phyloP scores from a whole-genome alignment of 495 filamentous ascomycete genomes.

The Recurvomyces mirabilis region DNA sequence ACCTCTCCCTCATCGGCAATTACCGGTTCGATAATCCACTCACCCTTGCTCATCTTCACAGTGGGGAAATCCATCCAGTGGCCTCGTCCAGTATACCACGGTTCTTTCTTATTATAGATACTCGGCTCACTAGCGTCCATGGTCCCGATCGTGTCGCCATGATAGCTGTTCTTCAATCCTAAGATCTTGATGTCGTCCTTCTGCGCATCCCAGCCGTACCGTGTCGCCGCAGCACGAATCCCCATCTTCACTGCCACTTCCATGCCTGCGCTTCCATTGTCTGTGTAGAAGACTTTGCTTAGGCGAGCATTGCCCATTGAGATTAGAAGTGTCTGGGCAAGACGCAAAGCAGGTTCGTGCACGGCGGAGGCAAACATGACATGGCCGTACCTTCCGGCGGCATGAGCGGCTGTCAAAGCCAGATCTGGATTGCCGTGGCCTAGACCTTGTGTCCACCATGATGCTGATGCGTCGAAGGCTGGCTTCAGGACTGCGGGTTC shows the following conservation, averaged over 20 bases:
- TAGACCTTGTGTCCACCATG: conserved; percentile 79
- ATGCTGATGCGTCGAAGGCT: conserved; percentile 67
- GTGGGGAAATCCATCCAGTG: conserved; percentile 65
- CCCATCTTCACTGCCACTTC: conserved; percentile 78
- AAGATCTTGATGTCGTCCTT: conserved; percentile 49
- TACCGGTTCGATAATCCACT: conserved; percentile 51
- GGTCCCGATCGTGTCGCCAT: conserved; percentile 70
- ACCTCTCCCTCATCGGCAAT: conserved; percentile 33
- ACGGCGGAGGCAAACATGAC: conserved; percentile 70
- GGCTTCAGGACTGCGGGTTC: conserved; percentile 34
- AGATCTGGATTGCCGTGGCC: conserved; percentile 61
- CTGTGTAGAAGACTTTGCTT: conserved; percentile 59
- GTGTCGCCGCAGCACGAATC: conserved; percentile 46
- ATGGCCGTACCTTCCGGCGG: conserved; percentile 72
- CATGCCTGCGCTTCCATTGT: conserved; percentile 68
- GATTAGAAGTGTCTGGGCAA: conserved; percentile 50
- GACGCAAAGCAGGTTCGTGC: conserved; percentile 56
- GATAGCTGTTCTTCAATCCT: conserved; percentile 64
- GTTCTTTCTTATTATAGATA: conserved; percentile 60
- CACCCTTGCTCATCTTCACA: conserved; percentile 50
- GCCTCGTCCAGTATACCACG: conserved; percentile 66
- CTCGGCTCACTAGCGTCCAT: conserved; percentile 71
- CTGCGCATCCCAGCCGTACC: conserved; percentile 46
- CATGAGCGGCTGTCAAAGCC: conserved; percentile 60
- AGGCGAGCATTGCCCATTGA: conserved; percentile 49